Evolutionary conservation across 2,329 filamentous ascomycete species (phyloP).

Genomic region (Ceratocystiopsis brevicomis): DNA sequence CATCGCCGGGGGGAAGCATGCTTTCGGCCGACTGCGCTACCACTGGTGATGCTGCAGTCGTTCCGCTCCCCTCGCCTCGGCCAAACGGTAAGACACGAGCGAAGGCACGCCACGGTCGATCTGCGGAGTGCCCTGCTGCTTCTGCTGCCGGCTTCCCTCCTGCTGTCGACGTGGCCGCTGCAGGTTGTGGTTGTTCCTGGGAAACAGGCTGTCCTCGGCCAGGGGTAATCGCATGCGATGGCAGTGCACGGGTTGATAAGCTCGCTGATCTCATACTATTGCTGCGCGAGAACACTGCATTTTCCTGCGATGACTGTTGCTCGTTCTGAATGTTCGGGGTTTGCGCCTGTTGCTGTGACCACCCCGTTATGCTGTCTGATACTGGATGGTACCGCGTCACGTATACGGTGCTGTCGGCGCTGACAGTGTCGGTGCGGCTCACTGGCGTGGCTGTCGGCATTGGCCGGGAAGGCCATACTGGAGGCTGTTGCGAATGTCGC

Average conservation of each 20-base stretch:
- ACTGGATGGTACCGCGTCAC: conserved; percentile 41
- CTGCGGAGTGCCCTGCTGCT: no score
- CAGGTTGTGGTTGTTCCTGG: no score
- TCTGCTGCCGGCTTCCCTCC: no score
- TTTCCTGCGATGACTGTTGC: no score
- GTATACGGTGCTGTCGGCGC: conserved; percentile 45
- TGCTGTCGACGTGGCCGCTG: no score
- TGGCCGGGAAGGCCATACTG: conserved; percentile 36
- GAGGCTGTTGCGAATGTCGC: conserved; percentile 20
- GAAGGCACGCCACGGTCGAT: conserved; percentile 14
- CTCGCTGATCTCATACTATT: conserved; percentile 6
- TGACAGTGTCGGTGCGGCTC: conserved; percentile 43
- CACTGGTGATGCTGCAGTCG: neutral
- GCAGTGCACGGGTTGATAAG: neutral
- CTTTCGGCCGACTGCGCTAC: no score
- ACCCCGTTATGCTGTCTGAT: conserved; percentile 21
- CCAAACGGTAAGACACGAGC: conserved; percentile 16
- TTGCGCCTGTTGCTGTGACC: neutral
- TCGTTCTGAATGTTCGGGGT: no score
- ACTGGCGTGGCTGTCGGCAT: conserved; percentile 34
- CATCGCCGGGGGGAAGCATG: neutral
- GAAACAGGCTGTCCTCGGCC: conserved; percentile 10
- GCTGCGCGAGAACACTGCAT: conserved; percentile 4
- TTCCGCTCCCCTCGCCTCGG: neutral
- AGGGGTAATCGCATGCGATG: conserved; percentile 7